phyloP scores from a whole-genome alignment of 805 yeast genomes.

The Metschnikowia vanudenii region DNA sequence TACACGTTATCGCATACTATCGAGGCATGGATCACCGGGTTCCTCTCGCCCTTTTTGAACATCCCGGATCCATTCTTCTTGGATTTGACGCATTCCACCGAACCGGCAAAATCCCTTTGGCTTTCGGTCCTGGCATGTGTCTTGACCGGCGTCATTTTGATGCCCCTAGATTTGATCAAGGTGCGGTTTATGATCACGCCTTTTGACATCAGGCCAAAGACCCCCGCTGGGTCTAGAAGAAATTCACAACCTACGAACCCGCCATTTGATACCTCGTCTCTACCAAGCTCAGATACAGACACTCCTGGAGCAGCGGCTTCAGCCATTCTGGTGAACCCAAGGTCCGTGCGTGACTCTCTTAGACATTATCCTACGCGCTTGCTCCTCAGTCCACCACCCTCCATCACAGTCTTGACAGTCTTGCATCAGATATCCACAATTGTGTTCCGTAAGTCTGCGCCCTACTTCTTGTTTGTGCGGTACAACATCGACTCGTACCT shows the following conservation, averaged over 20 bases:
- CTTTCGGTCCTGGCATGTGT: conserved; percentile 71
- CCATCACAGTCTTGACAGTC: conserved; percentile 45
- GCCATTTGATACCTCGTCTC: neutral
- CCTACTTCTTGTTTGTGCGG: conserved; percentile 56
- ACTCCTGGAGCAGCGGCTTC: neutral
- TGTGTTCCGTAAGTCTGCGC: conserved; percentile 64
- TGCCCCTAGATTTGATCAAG: conserved; percentile 81
- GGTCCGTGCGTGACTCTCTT: conserved; percentile 74
- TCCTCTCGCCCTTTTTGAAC: conserved; percentile 73
- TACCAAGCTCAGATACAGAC: neutral
- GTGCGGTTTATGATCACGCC: conserved; percentile 74
- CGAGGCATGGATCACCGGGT: conserved; percentile 91
- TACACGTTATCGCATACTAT: conserved; percentile 72
- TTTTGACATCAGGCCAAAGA: conserved; percentile 35
- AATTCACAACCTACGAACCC: neutral
- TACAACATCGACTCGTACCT: conserved; percentile 66
- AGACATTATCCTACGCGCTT: conserved; percentile 54
- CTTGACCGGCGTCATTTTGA: conserved; percentile 64
- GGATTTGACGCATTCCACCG: conserved; percentile 77
- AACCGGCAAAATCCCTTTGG: conserved; percentile 64
- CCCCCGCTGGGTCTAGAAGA: neutral
- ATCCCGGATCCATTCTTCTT: conserved; percentile 88
- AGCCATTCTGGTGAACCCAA: conserved; percentile 25
- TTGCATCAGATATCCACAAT: conserved; percentile 60
- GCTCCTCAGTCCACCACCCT: conserved; percentile 55